Percentiles rank a stretch among this genome's conserved stretches.
These are phyloP conservation scores for Cyberlindnera euphorbiiphila DNA, from an alignment of 805 yeast genomes.

Conservation along the genomic window DNA sequence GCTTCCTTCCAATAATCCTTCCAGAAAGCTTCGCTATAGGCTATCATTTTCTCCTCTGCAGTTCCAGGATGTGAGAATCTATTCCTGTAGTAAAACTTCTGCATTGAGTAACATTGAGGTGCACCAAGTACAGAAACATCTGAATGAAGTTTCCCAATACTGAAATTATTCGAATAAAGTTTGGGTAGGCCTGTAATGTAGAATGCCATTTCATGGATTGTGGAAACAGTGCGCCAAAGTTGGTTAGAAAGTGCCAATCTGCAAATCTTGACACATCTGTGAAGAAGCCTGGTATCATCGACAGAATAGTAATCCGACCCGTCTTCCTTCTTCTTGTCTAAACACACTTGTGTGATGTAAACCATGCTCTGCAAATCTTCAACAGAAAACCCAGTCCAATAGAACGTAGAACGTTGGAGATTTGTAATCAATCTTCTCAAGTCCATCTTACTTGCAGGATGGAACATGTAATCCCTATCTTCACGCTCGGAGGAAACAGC, in stretches of 20 bases:
- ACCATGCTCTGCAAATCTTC: conserved; percentile 53
- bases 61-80: conserved; percentile 37
- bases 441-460: conserved; percentile 51
- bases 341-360: conserved; percentile 42
- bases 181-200: conserved; percentile 45
- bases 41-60: conserved; percentile 32
- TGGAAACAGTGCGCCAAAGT: conserved; percentile 55
- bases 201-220: conserved; percentile 64
- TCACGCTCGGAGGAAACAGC: conserved; percentile 69
- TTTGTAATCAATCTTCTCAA: conserved; percentile 55
- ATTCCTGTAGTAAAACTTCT: conserved; percentile 50
- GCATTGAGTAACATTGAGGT: conserved; percentile 50
- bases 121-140: conserved; percentile 49
- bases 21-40: conserved; percentile 47
- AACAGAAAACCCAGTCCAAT: conserved; percentile 70
- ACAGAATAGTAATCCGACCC: conserved; percentile 30
- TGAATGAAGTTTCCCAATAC: conserved; percentile 37
- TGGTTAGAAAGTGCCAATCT: conserved; percentile 46
- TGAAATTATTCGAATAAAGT: conserved; percentile 37
- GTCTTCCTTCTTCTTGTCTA: conserved; percentile 34
- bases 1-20: conserved; percentile 45
- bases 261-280: conserved; percentile 43
- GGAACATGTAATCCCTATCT: conserved; percentile 70
- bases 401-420: conserved; percentile 62
- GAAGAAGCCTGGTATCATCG: conserved; percentile 40